Base-by-base conservation (phyloP, 768 basidiomycete genomes). In the Calocybe gangraenosa region DNA sequence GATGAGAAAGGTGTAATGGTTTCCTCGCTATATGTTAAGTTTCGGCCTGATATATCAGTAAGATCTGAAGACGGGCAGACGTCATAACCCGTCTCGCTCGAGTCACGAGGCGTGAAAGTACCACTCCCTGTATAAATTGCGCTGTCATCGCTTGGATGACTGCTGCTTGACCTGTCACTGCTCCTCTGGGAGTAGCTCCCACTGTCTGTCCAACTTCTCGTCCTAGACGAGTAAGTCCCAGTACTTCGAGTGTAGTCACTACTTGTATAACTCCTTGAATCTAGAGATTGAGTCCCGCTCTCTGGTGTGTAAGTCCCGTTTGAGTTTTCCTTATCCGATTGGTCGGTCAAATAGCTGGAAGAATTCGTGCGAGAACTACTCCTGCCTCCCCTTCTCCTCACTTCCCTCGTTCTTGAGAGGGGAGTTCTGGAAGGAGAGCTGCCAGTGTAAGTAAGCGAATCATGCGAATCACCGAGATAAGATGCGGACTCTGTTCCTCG, bases 271-370 rank as follows among this genome's bases (percentile, higher is more conserved):
- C 52, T 54, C 31, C 51, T 53, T 18, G 59, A 56, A 28, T 56
- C 58, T 7, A 58, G 42, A 2, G 63, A 62, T 35, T 63, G 58
- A 17, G 53, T 55, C 7, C 51, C 58, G 41, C 62, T 66, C 20
- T 58, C 60, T 15, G 57, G 56, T 15, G 59, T 61, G 47, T 61
- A 48, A 14, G 23, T 48, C 2, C 40, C 47, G n/a, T 44, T 53
- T 4, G 58, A 61, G 51, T 83, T 81, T 60, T 82, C 83, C 57
- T 80, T 82, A 49, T 86, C 81, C 0, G 58, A 61, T 9, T 65
- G 66, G n/a, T 66, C 65, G 2, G 60, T 62, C 41, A 62, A 55
- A 44, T 68, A 66, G 1, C 67, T 65, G 6, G 58, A 69, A 1
- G 75, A 72, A 42, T 67, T 66, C 6, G 74, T 68, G 32, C 73